Base-by-base conservation (phyloP, 2,329 filamentous ascomycete genomes). In the Sarocladiaceae sp. region DNA sequence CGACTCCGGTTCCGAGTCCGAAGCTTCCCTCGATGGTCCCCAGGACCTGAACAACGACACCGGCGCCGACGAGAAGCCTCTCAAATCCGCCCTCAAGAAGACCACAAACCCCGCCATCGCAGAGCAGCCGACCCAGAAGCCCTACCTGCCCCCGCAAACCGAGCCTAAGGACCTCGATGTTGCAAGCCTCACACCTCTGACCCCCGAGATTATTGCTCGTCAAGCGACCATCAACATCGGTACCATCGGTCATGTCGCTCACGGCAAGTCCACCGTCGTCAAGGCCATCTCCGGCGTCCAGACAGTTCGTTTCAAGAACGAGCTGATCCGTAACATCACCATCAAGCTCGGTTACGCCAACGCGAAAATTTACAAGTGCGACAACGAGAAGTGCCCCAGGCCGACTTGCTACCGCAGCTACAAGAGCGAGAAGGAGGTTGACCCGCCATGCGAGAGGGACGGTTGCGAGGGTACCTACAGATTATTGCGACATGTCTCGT, bases 261-360 rank as follows among this genome's bases (percentile, higher is more conserved):
- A 97, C 85, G 91, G 91, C 64, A 97, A 97, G 69, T 95, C 88
- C 50, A 98, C 93, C 18, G 93, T 98, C 42, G 93, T 98, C 58
- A 98, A 98, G 78, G 93, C 93, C 58, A 97, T 98, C 59, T 97
- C 93, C 2, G 93, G 93, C 51, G 93, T 98, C 52, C 93, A 98
- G 78, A 98, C 93, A 15, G 93, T 98, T 62, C 82, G 93, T 56
- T 98, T 98, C 78, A 98, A 98, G 85, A 98, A 97, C 74, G 93
- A 98, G 72, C 73, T 96, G 70, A 94, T 97, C 72, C 80, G 93
- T 62, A 98, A 98, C 69, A 98, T 98, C 62, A 98, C 93, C 60
- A 98, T 98, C 76, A 98, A 98, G 82, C 80, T 98, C 59, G 93
- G 93, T 65, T 98, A 98, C 67, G 93, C 93, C 66, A 98, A 98